Evolutionary conservation across 2,329 filamentous ascomycete genomes (phyloP).

Genomic region (Scedosporium aurantiacum): DNA sequence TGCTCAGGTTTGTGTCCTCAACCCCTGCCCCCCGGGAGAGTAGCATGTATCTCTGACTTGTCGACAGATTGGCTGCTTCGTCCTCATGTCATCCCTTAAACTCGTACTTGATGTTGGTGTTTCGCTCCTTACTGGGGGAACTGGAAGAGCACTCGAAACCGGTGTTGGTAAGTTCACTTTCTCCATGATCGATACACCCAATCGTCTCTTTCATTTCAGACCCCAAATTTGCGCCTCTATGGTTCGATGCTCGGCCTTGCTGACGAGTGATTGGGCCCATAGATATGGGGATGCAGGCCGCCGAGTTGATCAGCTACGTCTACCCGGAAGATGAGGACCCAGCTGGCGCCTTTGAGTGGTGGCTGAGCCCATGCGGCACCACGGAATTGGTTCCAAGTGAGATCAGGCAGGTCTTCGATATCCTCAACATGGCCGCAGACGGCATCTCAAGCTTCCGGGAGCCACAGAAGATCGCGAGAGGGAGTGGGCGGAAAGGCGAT

Average conservation of each 20-base stretch:
- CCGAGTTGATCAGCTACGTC: conserved; percentile 3
- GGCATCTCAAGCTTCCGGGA: conserved; percentile 6
- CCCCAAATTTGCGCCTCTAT: too few relatives aligned
- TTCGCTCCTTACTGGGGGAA: background rate
- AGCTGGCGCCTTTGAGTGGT: conserved; percentile 5
- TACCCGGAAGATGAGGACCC: background rate
- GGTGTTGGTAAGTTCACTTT: background rate
- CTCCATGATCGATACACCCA: too few relatives aligned
- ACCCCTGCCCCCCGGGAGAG: too few relatives aligned
- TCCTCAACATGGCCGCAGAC: background rate
- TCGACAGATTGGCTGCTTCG: background rate
- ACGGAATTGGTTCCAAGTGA: conserved; percentile 6
- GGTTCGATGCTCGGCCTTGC: too few relatives aligned
- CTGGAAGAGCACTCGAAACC: conserved; percentile 1
- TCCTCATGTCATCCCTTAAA: background rate
- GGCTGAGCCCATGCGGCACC: conserved; percentile 6
- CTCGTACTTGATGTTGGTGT: background rate
- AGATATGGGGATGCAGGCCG: background rate
- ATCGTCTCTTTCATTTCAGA: too few relatives aligned
- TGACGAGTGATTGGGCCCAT: too few relatives aligned
- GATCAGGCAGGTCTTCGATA: conserved; percentile 1
- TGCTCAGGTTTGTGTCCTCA: background rate
- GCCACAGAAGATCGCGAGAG: conserved; percentile 4
- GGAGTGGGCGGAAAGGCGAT: conserved; percentile 7
- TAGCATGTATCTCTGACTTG: background rate